Evolutionary conservation across 805 yeast genomes (phyloP), one percentile per base, ranked within the genome.

Genomic region (Hanseniaspora lindneri): DNA sequence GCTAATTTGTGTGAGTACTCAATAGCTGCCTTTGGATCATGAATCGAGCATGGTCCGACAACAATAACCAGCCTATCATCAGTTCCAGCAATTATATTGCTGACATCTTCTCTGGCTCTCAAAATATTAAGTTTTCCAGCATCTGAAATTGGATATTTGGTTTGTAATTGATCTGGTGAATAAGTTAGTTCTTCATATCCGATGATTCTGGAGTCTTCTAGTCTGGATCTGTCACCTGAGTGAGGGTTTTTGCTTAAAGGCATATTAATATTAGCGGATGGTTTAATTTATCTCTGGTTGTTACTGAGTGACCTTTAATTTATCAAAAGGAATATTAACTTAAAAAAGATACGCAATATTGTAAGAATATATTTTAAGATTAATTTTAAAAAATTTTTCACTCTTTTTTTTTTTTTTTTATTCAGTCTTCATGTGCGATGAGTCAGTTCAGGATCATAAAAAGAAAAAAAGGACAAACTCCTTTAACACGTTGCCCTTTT

Each of bases 1-100:
- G 75, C 66, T 51, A 89, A 74, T 58, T 78, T 70, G 30, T 72
- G 69, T 58, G 89, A 84, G 70, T 89, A 92, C 55, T 88, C 97
- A 54, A 83, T 63, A 6, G 97, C 98, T 29, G 96, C 94, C 40
- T 67, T 73, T 29, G 96, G 86, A 63, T 92, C 98, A 63, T 92
- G 97, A 54, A 92, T 79, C 7, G 97, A 89, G 66, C 98, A 92
- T 47, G 98, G 98, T 0, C 98, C 98, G 53, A 92, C 84, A 29
- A 92, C 86, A 27, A 92, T 80, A 39, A 92, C 72, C 55, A 89
- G 66, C 55, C 96, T 74, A 67, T 89, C 98, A 60, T 86, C 95
- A 52, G 74, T 71, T 48, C 95, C 95, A 51, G 35, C n/a, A 14
- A 49, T 37, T 13, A 49, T 39, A 6, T 49, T 32, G 11, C 43